phyloP scores from a whole-genome alignment of 257 asterid genomes.

The Primulina tabacum region DNA sequence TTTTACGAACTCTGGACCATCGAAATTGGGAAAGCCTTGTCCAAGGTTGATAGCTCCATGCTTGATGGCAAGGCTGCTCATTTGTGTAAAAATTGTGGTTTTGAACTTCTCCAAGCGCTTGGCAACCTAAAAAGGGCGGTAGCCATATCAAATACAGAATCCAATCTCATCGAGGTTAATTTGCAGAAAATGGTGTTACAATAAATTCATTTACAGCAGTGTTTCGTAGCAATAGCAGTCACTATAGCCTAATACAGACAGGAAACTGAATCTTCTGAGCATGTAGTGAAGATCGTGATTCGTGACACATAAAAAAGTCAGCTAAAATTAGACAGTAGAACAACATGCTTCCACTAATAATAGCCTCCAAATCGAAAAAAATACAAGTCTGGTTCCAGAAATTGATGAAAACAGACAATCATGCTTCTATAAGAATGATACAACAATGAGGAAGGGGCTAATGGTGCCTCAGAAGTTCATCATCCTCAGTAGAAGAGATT shows the following conservation, averaged over 20 bases:
- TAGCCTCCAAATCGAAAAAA: neutral
- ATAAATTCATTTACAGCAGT: neutral
- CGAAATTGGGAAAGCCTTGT: slow-evolving; percentile 97
- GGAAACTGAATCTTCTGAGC: neutral
- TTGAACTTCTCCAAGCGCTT: slow-evolving; percentile 93
- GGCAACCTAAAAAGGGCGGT: slow-evolving; percentile 54
- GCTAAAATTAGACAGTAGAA: neutral
- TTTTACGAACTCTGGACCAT: slow-evolving; percentile 96
- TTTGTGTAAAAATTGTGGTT: slow-evolving; percentile 95
- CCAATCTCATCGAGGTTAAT: neutral
- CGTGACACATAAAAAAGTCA: neutral
- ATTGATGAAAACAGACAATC: neutral
- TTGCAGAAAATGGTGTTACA: neutral
- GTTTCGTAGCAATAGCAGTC: neutral
- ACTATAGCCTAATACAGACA: neutral
- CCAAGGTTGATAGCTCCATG: slow-evolving; percentile 95
- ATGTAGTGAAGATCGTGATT: neutral
- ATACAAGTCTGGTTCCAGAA: neutral
- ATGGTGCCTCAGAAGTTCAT: neutral
- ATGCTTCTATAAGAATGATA: neutral
- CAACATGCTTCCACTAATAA: neutral
- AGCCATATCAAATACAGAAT: neutral
- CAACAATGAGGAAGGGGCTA: neutral
- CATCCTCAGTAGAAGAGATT: neutral
- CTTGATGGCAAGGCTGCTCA: slow-evolving; percentile 91